Conservation (phyloP, 768 basidiomycete species). For the Amanita exitialis region DNA sequence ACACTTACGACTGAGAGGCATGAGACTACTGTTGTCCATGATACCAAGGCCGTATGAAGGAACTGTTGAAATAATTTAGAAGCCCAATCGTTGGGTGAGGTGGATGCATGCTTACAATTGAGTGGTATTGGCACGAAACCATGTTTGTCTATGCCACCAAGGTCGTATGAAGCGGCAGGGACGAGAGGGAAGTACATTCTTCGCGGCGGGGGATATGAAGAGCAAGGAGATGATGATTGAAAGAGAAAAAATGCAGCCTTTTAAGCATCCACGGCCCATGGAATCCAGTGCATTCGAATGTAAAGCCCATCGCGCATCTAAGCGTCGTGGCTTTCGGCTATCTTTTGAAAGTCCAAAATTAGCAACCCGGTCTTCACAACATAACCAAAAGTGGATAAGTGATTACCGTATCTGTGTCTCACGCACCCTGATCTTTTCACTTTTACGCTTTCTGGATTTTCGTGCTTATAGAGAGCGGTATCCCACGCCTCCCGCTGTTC, state of each 20-base stretch:
- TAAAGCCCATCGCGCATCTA: background rate
- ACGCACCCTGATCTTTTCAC: background rate
- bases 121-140: background rate
- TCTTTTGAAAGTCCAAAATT: background rate
- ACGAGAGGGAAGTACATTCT: background rate
- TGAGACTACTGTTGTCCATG: too few relatives aligned
- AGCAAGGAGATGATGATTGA: background rate
- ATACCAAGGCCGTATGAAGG: too few relatives aligned
- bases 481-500: background rate
- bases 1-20: background rate
- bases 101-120: too few relatives aligned
- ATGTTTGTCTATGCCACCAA: background rate
- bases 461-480: background rate
- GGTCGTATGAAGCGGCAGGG: background rate
- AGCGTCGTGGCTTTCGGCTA: background rate
- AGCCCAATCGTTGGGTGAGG: too few relatives aligned
- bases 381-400: background rate
- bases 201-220: background rate
- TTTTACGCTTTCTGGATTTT: background rate
- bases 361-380: background rate
- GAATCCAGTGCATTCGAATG: background rate
- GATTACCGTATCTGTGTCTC: background rate
- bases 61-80: too few relatives aligned
- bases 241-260: background rate
- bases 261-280: background rate